These are phyloP conservation scores for Lentinus brumalis DNA, from an alignment of 768 basidiomycete species.

Conservation along the genomic window DNA sequence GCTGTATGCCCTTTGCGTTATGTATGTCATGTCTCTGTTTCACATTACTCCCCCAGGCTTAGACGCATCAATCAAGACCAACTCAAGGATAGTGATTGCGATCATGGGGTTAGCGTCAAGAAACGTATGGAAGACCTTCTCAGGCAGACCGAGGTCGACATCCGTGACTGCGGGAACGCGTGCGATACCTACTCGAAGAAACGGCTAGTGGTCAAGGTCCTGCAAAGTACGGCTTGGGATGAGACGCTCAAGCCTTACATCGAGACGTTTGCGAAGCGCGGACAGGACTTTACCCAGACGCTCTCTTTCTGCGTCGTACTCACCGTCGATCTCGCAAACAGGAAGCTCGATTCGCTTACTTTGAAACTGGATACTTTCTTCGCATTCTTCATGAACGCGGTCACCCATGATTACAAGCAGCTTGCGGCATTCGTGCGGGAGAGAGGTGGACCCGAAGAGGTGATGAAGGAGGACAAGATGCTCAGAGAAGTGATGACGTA, in stretches of 20 bases:
- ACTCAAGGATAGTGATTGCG: constrained; percentile 22
- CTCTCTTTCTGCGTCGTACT: constrained; percentile 31
- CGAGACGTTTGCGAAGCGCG: constrained; percentile 26
- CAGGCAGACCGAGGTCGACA: constrained; percentile 30
- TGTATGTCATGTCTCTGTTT: not conserved
- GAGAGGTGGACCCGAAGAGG: too few relatives aligned
- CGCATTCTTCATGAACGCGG: too few relatives aligned
- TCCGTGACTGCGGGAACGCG: constrained; percentile 34
- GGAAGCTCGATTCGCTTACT: too few relatives aligned
- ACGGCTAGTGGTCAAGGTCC: constrained; percentile 29
- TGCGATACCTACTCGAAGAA: constrained; percentile 38
- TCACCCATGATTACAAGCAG: too few relatives aligned
- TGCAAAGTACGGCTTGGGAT: constrained; percentile 34
- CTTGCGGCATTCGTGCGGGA: too few relatives aligned
- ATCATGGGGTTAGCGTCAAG: constrained; percentile 33
- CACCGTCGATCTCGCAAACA: constrained; percentile 25
- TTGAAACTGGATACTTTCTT: too few relatives aligned
- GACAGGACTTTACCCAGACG: constrained; percentile 31
- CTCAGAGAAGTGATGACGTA: too few relatives aligned
- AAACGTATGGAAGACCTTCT: constrained; percentile 36
- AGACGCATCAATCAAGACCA: constrained; percentile 8
- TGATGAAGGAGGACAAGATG: too few relatives aligned
- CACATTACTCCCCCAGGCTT: constrained; percentile 17
- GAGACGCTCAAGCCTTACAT: constrained; percentile 24
- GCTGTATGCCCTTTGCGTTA: constrained; percentile 14